A percentile compares a stretch with the other conserved stretches of the same genome.
phyloP scores from a whole-genome alignment of 768 basidiomycete genomes.

The Fomitopsis pulvina region DNA sequence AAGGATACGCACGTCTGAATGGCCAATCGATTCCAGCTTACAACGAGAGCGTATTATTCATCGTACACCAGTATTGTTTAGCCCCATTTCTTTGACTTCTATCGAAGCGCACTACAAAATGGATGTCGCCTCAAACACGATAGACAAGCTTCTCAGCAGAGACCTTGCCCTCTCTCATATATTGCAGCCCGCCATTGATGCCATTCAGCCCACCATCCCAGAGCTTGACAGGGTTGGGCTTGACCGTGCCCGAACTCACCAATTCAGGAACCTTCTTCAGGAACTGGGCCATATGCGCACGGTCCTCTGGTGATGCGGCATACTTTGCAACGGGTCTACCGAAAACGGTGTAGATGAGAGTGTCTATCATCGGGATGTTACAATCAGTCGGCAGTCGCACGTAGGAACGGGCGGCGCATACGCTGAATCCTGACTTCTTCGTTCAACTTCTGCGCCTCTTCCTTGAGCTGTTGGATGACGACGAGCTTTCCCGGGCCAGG shows the following conservation, averaged over 20 bases:
- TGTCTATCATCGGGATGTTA: conserved; percentile 15
- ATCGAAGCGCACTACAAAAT: too few relatives aligned
- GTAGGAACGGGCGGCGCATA: neutral
- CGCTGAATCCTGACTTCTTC: neutral
- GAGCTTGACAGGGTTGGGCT: conserved; percentile 14
- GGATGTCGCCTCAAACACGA: conserved; percentile 11
- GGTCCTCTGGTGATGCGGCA: conserved; percentile 8
- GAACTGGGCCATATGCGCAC: conserved; percentile 13
- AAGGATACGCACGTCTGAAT: too few relatives aligned
- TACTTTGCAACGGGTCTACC: conserved; percentile 12
- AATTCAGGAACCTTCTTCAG: conserved; percentile 11
- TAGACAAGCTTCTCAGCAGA: conserved; percentile 20
- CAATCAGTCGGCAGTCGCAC: neutral
- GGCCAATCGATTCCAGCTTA: too few relatives aligned
- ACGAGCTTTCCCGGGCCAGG: conserved; percentile 6
- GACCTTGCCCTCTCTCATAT: conserved; percentile 20
- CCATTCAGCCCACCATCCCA: conserved; percentile 12
- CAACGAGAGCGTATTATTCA: too few relatives aligned
- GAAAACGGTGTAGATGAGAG: conserved; percentile 16
- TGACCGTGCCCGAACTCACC: conserved; percentile 15
- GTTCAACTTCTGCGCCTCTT: neutral
- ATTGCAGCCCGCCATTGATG: conserved; percentile 12
- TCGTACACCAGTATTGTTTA: too few relatives aligned
- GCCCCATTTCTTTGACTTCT: too few relatives aligned
- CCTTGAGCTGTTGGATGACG: neutral